Percentiles rank a stretch among this genome's conserved stretches.
Evolutionary conservation across 2,329 filamentous ascomycete genomes (phyloP).

Genomic region (Cercospora zeina): DNA sequence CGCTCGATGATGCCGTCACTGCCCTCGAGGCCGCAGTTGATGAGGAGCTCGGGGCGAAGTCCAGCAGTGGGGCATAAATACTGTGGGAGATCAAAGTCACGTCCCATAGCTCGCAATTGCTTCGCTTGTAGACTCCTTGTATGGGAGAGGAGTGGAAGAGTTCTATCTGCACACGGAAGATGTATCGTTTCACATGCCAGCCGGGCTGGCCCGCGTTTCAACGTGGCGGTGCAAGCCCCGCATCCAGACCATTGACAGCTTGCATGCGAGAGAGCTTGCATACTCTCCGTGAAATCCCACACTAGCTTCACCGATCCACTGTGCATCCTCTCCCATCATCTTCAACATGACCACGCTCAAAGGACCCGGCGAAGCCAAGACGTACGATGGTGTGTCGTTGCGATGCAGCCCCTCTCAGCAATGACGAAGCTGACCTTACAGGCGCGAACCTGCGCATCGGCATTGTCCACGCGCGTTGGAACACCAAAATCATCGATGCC

Average conservation of each 20-base stretch:
- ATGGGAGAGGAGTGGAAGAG: neutral
- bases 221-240: neutral
- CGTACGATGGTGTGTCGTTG: conserved; percentile 55
- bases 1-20: conserved; percentile 43
- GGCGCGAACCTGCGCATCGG: conserved; percentile 74
- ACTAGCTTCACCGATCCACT: neutral
- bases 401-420: conserved; percentile 4
- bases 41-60: conserved; percentile 37
- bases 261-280: neutral
- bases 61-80: neutral
- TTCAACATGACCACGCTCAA: conserved; percentile 57
- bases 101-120: too few relatives aligned
- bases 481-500: conserved; percentile 80
- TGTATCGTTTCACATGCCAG: neutral
- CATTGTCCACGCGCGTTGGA: conserved; percentile 97
- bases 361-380: conserved; percentile 61
- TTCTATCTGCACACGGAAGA: neutral
- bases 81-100: neutral
- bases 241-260: neutral
- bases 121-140: neutral
- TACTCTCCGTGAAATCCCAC: neutral
- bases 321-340: neutral
- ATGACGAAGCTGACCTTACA: conserved; percentile 30
- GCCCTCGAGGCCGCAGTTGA: conserved; percentile 43
- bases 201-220: neutral